These are phyloP conservation scores for Boeremia lycopersici DNA, from an alignment of 2,329 filamentous ascomycete genomes.

Conservation along the genomic window DNA sequence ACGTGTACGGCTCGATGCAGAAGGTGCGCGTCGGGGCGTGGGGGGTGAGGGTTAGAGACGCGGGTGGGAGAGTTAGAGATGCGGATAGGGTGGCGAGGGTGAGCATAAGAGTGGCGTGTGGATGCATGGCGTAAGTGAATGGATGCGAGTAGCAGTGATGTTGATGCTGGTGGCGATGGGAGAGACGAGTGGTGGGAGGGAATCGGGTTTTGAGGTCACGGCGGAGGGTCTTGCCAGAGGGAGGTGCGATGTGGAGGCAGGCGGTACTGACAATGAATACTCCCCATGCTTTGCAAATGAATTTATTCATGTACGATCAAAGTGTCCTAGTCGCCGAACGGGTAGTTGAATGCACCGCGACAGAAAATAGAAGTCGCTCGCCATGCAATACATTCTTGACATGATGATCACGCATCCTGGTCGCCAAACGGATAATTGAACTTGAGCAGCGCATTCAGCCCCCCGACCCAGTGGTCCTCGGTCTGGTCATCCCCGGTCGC, in stretches of 20 bases:
- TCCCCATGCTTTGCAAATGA: no score
- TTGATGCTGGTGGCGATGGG: background rate
- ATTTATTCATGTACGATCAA: no score
- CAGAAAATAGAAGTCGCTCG: no score
- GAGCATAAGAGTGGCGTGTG: slow-evolving; percentile 3
- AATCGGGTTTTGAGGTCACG: no score
- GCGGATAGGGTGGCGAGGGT: background rate
- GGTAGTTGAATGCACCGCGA: no score
- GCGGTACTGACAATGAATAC: no score
- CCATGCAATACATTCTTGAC: no score
- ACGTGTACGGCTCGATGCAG: background rate
- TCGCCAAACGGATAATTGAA: slow-evolving; percentile 96
- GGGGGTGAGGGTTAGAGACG: background rate
- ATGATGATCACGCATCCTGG: slow-evolving; percentile 40
- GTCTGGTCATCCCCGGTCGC: slow-evolving; percentile 55
- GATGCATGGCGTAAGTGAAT: slow-evolving; percentile 11
- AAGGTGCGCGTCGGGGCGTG: background rate
- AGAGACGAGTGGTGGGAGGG: no score
- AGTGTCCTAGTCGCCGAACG: no score
- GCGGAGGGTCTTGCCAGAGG: no score
- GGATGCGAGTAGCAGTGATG: slow-evolving; percentile 2
- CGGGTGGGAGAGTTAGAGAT: background rate
- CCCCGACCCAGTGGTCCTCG: slow-evolving; percentile 96
- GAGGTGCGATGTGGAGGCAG: no score
- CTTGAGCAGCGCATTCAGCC: slow-evolving; percentile 89